Percentiles rank a stretch among this genome's conserved stretches.
phyloP scores from a whole-genome alignment of 345 rosid genomes.

The Salix viminalis region DNA sequence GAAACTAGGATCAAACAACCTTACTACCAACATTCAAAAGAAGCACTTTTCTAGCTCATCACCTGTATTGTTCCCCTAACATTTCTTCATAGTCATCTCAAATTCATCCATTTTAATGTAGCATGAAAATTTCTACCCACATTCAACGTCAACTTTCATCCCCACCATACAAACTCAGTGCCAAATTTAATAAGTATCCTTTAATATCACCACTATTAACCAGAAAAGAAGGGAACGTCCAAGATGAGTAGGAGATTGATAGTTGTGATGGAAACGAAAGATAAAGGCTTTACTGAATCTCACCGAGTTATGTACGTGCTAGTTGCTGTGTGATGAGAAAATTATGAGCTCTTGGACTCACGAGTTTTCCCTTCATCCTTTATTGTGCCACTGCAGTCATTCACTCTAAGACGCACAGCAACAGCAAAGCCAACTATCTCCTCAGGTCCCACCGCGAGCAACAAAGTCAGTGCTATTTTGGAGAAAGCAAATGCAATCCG shows the following conservation, averaged over 20 bases:
- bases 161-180: neutral
- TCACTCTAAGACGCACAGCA: conserved; percentile 57
- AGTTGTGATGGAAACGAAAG: neutral
- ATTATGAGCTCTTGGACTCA: neutral
- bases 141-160: neutral
- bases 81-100: neutral
- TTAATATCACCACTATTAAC: neutral
- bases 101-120: neutral
- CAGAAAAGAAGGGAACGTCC: neutral
- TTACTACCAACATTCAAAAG: neutral
- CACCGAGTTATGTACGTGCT: neutral
- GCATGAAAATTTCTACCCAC: neutral
- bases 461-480: conserved; percentile 70
- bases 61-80: neutral
- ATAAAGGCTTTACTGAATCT: neutral
- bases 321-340: neutral
- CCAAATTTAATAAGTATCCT: neutral
- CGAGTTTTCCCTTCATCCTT: neutral
- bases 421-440: conserved; percentile 36
- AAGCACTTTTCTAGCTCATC: neutral
- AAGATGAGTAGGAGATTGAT: neutral
- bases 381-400: conserved; percentile 45
- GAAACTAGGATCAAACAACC: neutral
- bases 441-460: conserved; percentile 42
- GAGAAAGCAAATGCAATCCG: conserved; percentile 96